phyloP scores from a whole-genome alignment of 2,329 filamentous ascomycete genomes.

The Lecanoromycetidae sp. region DNA sequence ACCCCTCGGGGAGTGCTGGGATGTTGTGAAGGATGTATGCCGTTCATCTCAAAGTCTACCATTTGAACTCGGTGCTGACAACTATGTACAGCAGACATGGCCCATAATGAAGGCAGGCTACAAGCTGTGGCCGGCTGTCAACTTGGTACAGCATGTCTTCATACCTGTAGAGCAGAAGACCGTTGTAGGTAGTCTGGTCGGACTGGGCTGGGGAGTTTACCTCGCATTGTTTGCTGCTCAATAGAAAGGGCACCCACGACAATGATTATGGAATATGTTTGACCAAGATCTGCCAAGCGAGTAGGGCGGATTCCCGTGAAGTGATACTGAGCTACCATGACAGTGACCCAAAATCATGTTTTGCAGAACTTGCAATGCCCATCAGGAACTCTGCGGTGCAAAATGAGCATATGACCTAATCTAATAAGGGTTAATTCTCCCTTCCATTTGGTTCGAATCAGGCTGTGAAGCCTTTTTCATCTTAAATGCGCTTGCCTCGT shows the following conservation, averaged over 20 bases:
- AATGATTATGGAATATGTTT: slow-evolving; percentile 7
- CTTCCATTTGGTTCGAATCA: too few relatives aligned
- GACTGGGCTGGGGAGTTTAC: slow-evolving; percentile 64
- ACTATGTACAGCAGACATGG: slow-evolving; percentile 16
- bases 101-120: slow-evolving; percentile 56
- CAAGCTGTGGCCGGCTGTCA: slow-evolving; percentile 61
- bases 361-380: too few relatives aligned
- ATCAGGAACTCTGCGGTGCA: too few relatives aligned
- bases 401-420: too few relatives aligned
- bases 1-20: slow-evolving; percentile 21
- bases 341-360: too few relatives aligned
- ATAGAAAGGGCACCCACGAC: slow-evolving; percentile 12
- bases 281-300: too few relatives aligned
- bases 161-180: slow-evolving; percentile 60
- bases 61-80: neutral
- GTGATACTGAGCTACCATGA: too few relatives aligned
- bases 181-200: slow-evolving; percentile 58
- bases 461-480: too few relatives aligned
- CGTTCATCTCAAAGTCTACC: neutral
- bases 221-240: slow-evolving; percentile 50
- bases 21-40: slow-evolving; percentile 26
- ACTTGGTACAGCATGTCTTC: slow-evolving; percentile 57
- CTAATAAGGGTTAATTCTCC: too few relatives aligned
- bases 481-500: too few relatives aligned
- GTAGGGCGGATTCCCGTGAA: too few relatives aligned